Percentiles rank a stretch among this genome's conserved stretches.
These are phyloP conservation scores for Simplicillium aogashimaense DNA, from an alignment of 2,329 filamentous ascomycete species.

Conservation along the genomic window DNA sequence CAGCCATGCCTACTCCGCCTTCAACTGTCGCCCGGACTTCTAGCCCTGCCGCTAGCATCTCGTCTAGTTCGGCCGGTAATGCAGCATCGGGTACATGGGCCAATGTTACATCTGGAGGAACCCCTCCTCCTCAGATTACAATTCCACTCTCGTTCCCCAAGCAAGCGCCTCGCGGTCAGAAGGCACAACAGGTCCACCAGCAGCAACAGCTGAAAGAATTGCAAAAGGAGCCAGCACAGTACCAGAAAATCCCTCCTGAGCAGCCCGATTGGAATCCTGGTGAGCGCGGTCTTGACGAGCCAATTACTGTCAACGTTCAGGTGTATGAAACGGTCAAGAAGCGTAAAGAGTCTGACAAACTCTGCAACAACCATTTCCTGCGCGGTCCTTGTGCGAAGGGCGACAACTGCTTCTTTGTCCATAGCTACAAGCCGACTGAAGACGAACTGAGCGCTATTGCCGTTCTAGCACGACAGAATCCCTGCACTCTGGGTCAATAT, in stretches of 20 bases:
- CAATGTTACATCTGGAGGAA: slow-evolving; percentile 28
- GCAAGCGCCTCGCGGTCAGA: slow-evolving; percentile 8
- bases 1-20: not conserved
- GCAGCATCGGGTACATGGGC: slow-evolving; percentile 21
- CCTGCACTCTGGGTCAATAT: slow-evolving; percentile 47
- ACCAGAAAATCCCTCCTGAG: slow-evolving; percentile 15
- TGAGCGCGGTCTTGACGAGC: slow-evolving; percentile 42
- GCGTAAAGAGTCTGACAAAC: slow-evolving; percentile 42
- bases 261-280: slow-evolving; percentile 41
- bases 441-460: slow-evolving; percentile 48
- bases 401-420: slow-evolving; percentile 45
- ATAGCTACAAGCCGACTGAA: slow-evolving; percentile 39
- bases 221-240: slow-evolving; percentile 7
- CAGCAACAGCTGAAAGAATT: not conserved
- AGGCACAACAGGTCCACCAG: slow-evolving; percentile 2
- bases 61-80: slow-evolving; percentile 23
- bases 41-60: slow-evolving; percentile 26
- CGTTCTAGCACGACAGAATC: slow-evolving; percentile 45
- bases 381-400: slow-evolving; percentile 46
- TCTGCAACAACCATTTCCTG: slow-evolving; percentile 55
- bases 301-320: slow-evolving; percentile 32
- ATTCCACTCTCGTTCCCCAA: slow-evolving; percentile 27
- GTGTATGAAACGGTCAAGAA: slow-evolving; percentile 46
- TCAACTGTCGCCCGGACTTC: slow-evolving; percentile 6
- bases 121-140: slow-evolving; percentile 29